Evolutionary conservation across 2,329 filamentous ascomycete species (phyloP).

Genomic region (Ustulina deusta): DNA sequence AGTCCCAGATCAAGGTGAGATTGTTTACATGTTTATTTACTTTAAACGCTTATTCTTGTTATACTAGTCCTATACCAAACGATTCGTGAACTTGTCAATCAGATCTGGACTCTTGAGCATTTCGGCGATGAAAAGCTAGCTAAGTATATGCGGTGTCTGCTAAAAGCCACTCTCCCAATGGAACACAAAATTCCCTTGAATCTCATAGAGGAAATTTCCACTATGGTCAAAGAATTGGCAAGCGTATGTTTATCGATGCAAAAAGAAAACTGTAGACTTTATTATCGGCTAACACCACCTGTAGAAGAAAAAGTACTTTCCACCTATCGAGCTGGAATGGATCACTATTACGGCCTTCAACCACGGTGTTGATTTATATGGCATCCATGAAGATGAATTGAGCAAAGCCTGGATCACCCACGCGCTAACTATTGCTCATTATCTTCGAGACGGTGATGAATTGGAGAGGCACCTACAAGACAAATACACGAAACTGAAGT

Average conservation of each 20-base stretch:
- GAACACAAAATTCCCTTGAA: slow-evolving; percentile 68
- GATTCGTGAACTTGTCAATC: slow-evolving; percentile 76
- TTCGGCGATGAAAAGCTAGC: slow-evolving; percentile 72
- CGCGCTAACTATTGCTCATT: slow-evolving; percentile 71
- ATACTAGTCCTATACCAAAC: slow-evolving; percentile 62
- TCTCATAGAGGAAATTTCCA: slow-evolving; percentile 72
- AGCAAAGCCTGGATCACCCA: slow-evolving; percentile 72
- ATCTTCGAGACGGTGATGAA: slow-evolving; percentile 65
- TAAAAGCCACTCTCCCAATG: slow-evolving; percentile 72
- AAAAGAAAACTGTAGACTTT: neutral
- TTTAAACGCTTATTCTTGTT: neutral
- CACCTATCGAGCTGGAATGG: slow-evolving; percentile 78
- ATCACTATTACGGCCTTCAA: slow-evolving; percentile 78
- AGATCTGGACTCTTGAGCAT: slow-evolving; percentile 68
- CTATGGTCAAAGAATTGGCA: slow-evolving; percentile 63
- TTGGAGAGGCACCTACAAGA: slow-evolving; percentile 60
- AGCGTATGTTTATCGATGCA: slow-evolving; percentile 54
- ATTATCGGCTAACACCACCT: slow-evolving; percentile 6
- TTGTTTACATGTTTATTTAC: neutral
- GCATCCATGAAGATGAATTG: slow-evolving; percentile 63
- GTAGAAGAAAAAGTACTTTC: slow-evolving; percentile 65
- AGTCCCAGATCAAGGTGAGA: slow-evolving; percentile 64
- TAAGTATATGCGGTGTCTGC: slow-evolving; percentile 82
- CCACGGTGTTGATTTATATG: slow-evolving; percentile 74
- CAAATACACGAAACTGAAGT: slow-evolving; percentile 57